These are phyloP conservation scores for Erythrobasidium hasegawianum DNA, from an alignment of 1,284 basidiomycete species.

Conservation along the genomic window DNA sequence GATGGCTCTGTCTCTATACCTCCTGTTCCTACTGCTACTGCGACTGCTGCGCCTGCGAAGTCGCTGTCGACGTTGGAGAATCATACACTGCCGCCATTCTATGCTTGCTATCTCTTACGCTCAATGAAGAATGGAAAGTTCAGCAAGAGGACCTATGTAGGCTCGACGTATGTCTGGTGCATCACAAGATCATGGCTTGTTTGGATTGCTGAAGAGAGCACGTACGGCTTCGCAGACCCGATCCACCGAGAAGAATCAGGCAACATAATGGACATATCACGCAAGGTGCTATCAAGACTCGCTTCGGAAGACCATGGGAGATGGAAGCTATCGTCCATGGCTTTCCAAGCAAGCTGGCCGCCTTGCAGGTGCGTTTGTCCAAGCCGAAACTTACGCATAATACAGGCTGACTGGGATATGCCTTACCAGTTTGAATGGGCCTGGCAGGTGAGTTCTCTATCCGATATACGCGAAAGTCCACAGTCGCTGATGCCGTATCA, in stretches of 20 bases:
- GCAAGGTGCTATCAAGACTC: slow-evolving; percentile 72
- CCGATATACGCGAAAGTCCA: neutral
- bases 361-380: slow-evolving; percentile 52
- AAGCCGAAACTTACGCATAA: neutral
- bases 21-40: neutral
- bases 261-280: slow-evolving; percentile 81
- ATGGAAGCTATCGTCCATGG: slow-evolving; percentile 87
- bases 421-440: slow-evolving; percentile 77
- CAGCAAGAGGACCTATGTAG: slow-evolving; percentile 57
- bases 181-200: too few species aligned
- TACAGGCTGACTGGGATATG: neutral
- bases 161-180: slow-evolving; percentile 45
- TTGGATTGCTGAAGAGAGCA: neutral
- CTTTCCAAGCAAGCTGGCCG: slow-evolving; percentile 78
- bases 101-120: slow-evolving; percentile 81
- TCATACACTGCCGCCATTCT: slow-evolving; percentile 70
- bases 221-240: slow-evolving; percentile 58
- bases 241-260: slow-evolving; percentile 69
- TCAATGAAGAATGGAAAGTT: slow-evolving; percentile 51
- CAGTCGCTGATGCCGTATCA: neutral
- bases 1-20: neutral
- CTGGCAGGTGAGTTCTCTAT: slow-evolving; percentile 60
- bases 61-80: slow-evolving; percentile 52
- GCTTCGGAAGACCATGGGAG: slow-evolving; percentile 70
- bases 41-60: slow-evolving; percentile 9